Percentiles rank a stretch among this genome's conserved stretches.
Conservation (phyloP, 306 rosid genomes). For the Corylus heterophylla region DNA sequence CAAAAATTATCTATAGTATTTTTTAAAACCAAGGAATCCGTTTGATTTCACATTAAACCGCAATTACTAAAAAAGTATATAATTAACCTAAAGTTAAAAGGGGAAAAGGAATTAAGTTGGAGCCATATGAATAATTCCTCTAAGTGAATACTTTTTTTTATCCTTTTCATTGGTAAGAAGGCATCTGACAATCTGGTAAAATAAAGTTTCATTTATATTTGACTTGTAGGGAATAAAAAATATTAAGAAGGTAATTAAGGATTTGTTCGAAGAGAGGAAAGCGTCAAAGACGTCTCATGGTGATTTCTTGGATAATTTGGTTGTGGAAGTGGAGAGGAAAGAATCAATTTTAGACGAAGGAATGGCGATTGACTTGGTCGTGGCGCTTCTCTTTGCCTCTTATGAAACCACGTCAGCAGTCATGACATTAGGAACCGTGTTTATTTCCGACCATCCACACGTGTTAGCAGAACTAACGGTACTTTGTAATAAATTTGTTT, state of each 20-base stretch:
- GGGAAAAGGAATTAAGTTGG: too few species aligned
- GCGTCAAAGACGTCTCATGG: background rate
- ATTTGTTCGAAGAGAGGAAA: slow-evolving; percentile 3
- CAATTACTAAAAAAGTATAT: too few species aligned
- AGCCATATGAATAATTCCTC: too few species aligned
- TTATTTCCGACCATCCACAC: slow-evolving; percentile 1
- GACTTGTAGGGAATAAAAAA: background rate
- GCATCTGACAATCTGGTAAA: background rate
- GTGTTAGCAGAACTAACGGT: slow-evolving; percentile 16
- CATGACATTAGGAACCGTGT: background rate
- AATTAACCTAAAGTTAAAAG: too few species aligned
- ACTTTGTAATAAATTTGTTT: background rate
- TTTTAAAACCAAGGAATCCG: too few species aligned
- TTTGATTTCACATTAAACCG: too few species aligned
- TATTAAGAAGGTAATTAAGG: background rate
- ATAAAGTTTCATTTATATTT: background rate
- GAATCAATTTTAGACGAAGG: background rate
- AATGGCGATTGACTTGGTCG: background rate
- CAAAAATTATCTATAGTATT: too few species aligned
- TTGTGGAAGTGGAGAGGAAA: slow-evolving; percentile 13
- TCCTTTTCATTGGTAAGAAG: too few species aligned
- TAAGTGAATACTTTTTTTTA: too few species aligned
- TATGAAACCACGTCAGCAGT: background rate
- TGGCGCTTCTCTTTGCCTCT: slow-evolving; percentile 13
- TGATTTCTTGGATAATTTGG: slow-evolving; percentile 15